A percentile compares a stretch with the other conserved stretches of the same genome.
phyloP scores from a whole-genome alignment of 2,329 filamentous ascomycete species.

The Phyllachora maydis region DNA sequence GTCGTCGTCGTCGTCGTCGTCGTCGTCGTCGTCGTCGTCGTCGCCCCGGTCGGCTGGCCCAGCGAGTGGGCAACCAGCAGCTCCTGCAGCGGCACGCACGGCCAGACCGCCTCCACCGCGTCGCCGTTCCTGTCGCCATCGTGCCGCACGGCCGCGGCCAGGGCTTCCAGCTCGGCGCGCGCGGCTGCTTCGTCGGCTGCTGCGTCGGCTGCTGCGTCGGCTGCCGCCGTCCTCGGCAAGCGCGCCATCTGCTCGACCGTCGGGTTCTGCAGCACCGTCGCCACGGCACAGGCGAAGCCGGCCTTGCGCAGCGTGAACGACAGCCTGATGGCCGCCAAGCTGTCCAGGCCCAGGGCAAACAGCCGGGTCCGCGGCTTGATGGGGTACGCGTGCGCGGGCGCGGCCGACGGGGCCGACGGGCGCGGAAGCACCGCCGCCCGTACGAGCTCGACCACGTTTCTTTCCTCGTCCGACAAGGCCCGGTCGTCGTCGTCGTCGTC shows the following conservation, averaged over 20 bases:
- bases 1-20: no score
- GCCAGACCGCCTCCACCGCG: constrained; percentile 3
- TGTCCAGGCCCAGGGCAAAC: constrained; percentile 16
- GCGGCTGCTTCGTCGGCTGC: no score
- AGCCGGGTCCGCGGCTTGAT: constrained; percentile 4
- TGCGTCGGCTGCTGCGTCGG: no score
- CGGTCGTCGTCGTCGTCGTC: not conserved
- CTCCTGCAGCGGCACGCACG: constrained; percentile 6
- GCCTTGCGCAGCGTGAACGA: constrained; percentile 11
- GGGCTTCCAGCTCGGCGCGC: no score
- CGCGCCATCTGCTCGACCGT: constrained; percentile 12
- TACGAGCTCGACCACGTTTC: not conserved
- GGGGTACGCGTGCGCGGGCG: not conserved
- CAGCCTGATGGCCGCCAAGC: constrained; percentile 14
- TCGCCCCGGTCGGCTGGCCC: no score
- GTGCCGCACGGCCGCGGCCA: no score
- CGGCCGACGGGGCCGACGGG: no score
- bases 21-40: no score
- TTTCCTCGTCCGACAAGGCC: not conserved
- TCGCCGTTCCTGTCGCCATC: constrained; percentile 1
- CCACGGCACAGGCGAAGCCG: constrained; percentile 12
- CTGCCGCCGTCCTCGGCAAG: constrained; percentile 1
- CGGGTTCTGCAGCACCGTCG: constrained; percentile 13
- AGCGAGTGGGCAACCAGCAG: constrained; percentile 14
- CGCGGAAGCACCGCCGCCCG: no score